phyloP scores from a whole-genome alignment of 441 rosid genomes.

The Mallotus repandus region DNA sequence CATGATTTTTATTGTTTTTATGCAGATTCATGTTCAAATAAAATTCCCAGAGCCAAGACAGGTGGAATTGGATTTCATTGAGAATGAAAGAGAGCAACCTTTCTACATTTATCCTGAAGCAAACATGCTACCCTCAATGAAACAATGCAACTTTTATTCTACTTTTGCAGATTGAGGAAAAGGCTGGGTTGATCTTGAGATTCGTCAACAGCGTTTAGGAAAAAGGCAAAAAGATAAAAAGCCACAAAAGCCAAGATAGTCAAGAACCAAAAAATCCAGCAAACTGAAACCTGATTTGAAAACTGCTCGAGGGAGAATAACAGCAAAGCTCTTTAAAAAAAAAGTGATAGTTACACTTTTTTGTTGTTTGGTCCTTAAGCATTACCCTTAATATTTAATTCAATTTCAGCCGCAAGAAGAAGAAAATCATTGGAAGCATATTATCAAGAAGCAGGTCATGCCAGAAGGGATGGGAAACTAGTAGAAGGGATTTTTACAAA shows the following conservation, averaged over 20 bases:
- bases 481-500: conserved; percentile 37
- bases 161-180: conserved; percentile 74
- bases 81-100: conserved; percentile 34
- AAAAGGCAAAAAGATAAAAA: conserved; percentile 28
- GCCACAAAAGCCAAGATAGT: conserved; percentile 22
- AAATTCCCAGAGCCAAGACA: conserved; percentile 56
- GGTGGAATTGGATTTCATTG: conserved; percentile 51
- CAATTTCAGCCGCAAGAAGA: too few species aligned
- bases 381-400: too few species aligned
- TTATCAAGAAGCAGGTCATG: conserved; percentile 98
- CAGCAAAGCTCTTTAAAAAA: conserved; percentile 38
- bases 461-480: conserved; percentile 90
- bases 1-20: conserved; percentile 8
- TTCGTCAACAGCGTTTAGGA: conserved; percentile 55
- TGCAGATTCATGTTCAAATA: conserved; percentile 74
- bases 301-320: conserved; percentile 50
- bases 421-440: conserved; percentile 59
- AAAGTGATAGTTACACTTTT: conserved; percentile 10
- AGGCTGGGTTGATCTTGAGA: conserved; percentile 95
- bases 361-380: background rate
- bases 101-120: conserved; percentile 72
- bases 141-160: conserved; percentile 35
- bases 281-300: conserved; percentile 30
- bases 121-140: conserved; percentile 62
- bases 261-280: conserved; percentile 24